Evolutionary conservation across 495 filamentous ascomycete species (phyloP).

Genomic region (Podospora pseudocomata): DNA sequence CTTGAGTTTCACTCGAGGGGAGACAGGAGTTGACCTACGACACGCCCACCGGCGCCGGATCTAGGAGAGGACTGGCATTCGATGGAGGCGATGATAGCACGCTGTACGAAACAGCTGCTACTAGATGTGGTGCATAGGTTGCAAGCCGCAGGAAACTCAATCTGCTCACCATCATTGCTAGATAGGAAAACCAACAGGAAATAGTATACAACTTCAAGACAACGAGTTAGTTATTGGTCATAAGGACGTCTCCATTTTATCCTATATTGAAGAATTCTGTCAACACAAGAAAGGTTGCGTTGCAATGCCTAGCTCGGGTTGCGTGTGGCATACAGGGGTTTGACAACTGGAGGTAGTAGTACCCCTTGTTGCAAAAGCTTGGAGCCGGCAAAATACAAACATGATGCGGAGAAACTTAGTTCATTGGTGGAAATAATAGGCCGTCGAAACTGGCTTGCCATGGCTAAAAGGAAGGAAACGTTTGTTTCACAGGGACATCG

Average conservation of each 20-base stretch:
- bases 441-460: neutral
- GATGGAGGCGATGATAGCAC: slow-evolving; percentile 8
- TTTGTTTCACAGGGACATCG: neutral
- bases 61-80: slow-evolving; percentile 4
- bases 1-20: neutral
- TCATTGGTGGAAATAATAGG: slow-evolving; percentile 6
- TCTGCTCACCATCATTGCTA: neutral
- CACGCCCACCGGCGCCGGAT: slow-evolving; percentile 5
- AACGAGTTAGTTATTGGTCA: neutral
- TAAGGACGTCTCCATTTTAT: neutral
- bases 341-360: neutral
- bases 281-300: neutral
- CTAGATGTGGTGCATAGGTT: neutral
- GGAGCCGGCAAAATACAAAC: slow-evolving; percentile 5
- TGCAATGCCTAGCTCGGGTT: neutral
- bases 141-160: neutral
- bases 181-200: neutral
- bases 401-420: neutral
- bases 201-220: neutral
- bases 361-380: neutral
- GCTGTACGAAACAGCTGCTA: neutral
- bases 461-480: slow-evolving; percentile 1
- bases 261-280: neutral
- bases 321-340: neutral
- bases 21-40: neutral